These are phyloP conservation scores for Dothidotthia symphoricarpi DNA, from an alignment of 2,329 filamentous ascomycete species.

Conservation along the genomic window DNA sequence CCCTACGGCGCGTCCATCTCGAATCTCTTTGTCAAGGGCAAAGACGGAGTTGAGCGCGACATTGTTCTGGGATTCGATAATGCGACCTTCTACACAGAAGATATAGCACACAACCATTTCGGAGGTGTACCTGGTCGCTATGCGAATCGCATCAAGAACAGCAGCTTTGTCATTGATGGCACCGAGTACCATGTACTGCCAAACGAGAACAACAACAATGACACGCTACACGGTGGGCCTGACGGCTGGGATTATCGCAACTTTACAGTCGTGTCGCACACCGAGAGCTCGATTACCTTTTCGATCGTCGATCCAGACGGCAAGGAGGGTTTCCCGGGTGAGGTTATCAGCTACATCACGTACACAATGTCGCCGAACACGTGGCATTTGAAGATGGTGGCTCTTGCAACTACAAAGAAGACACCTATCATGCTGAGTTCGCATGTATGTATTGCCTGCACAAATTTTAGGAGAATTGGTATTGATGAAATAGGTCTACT, in stretches of 20 bases:
- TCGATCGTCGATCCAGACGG: slow-evolving; percentile 70
- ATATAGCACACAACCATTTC: slow-evolving; percentile 67
- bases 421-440: slow-evolving; percentile 81
- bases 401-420: slow-evolving; percentile 67
- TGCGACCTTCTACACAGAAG: slow-evolving; percentile 65
- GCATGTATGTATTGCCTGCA: slow-evolving; percentile 52
- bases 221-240: slow-evolving; percentile 68
- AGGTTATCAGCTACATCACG: slow-evolving; percentile 71
- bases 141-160: slow-evolving; percentile 79
- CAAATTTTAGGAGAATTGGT: neutral
- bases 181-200: slow-evolving; percentile 57
- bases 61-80: slow-evolving; percentile 75
- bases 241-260: slow-evolving; percentile 75
- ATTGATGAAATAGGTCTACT: slow-evolving; percentile 61
- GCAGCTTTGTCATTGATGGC: slow-evolving; percentile 67
- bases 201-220: slow-evolving; percentile 56
- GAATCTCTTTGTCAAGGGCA: slow-evolving; percentile 69
- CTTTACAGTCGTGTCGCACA: slow-evolving; percentile 71
- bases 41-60: slow-evolving; percentile 66
- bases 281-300: slow-evolving; percentile 68
- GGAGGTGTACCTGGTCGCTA: slow-evolving; percentile 74
- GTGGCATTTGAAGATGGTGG: slow-evolving; percentile 73
- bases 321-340: slow-evolving; percentile 74
- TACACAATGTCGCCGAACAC: slow-evolving; percentile 66
- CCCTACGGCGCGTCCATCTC: slow-evolving; percentile 72